Evolutionary conservation across 2,329 filamentous ascomycete species (phyloP).

Genomic region (Westerdykella aurantiaca): DNA sequence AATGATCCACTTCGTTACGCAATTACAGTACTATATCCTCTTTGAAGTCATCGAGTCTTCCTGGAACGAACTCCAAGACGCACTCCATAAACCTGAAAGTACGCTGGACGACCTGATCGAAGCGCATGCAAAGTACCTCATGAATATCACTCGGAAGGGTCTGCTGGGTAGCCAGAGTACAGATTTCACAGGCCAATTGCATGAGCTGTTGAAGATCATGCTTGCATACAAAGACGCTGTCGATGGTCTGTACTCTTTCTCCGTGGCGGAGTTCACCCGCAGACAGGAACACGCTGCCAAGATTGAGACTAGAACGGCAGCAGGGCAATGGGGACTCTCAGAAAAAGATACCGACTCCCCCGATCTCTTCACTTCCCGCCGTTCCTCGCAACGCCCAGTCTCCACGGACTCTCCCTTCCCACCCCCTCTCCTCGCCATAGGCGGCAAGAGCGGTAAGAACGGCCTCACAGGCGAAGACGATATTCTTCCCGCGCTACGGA

Average conservation of each 20-base stretch:
- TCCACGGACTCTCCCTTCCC: constrained; percentile 39
- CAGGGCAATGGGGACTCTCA: constrained; percentile 58
- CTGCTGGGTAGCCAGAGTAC: constrained; percentile 68
- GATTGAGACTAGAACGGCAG: constrained; percentile 60
- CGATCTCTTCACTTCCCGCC: constrained; percentile 16
- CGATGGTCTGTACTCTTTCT: constrained; percentile 90
- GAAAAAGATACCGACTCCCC: constrained; percentile 43
- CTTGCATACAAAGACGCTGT: constrained; percentile 88
- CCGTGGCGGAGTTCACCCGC: constrained; percentile 85
- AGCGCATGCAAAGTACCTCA: constrained; percentile 85
- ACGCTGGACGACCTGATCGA: constrained; percentile 93
- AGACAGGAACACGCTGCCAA: constrained; percentile 79
- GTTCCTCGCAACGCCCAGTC: constrained; percentile 25
- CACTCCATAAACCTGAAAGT: constrained; percentile 75
- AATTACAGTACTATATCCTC: constrained; percentile 96
- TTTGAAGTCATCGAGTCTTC: constrained; percentile 97
- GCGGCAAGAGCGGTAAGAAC: constrained; percentile 35
- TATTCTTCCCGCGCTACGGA: constrained; percentile 69
- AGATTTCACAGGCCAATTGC: constrained; percentile 82
- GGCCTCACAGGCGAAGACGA: constrained; percentile 46
- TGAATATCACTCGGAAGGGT: constrained; percentile 92
- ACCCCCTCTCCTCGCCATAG: constrained; percentile 33
- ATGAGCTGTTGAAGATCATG: constrained; percentile 91
- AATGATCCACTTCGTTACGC: constrained; percentile 97
- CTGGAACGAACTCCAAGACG: constrained; percentile 83